These are phyloP conservation scores for Pisolithus sp. DNA, from an alignment of 768 basidiomycete species.

Conservation along the genomic window DNA sequence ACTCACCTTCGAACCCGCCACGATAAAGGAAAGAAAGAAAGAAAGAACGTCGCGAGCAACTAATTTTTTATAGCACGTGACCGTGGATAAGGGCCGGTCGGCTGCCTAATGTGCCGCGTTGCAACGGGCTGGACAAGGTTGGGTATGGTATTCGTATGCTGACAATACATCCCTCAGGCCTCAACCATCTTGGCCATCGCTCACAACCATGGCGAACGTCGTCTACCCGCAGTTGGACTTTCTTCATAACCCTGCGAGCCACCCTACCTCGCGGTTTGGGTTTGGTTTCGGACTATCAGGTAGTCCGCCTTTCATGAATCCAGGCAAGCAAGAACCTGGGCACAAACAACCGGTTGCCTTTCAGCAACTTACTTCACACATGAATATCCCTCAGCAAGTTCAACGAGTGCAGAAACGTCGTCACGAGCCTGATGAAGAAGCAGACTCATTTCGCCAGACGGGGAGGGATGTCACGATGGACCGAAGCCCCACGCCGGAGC, in stretches of 20 bases:
- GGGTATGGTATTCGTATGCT: background rate
- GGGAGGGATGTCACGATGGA: slow-evolving; percentile 72
- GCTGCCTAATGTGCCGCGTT: background rate
- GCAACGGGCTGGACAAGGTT: slow-evolving; percentile 7
- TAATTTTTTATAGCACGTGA: slow-evolving; percentile 27
- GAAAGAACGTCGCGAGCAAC: slow-evolving; percentile 8
- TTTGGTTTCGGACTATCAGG: slow-evolving; percentile 65
- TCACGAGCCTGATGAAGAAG: slow-evolving; percentile 64
- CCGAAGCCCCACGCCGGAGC: slow-evolving; percentile 78
- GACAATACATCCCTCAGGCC: background rate
- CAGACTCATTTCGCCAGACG: slow-evolving; percentile 30
- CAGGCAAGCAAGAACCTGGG: slow-evolving; percentile 45
- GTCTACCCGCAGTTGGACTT: slow-evolving; percentile 62
- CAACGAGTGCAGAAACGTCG: slow-evolving; percentile 57
- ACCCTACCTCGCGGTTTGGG: slow-evolving; percentile 59
- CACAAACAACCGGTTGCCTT: slow-evolving; percentile 41
- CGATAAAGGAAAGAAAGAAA: slow-evolving; percentile 9
- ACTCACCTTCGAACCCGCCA: slow-evolving; percentile 27
- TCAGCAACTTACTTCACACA: slow-evolving; percentile 49
- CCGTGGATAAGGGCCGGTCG: slow-evolving; percentile 29
- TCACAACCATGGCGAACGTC: slow-evolving; percentile 63
- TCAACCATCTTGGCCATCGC: slow-evolving; percentile 13
- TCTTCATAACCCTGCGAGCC: slow-evolving; percentile 49
- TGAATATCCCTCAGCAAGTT: slow-evolving; percentile 34
- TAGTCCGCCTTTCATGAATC: slow-evolving; percentile 35